Evolutionary conservation across 31 red algal genomes (phyloP), one percentile per base, ranked within the genome.

Genomic region (Bonnemaisonia californica): DNA sequence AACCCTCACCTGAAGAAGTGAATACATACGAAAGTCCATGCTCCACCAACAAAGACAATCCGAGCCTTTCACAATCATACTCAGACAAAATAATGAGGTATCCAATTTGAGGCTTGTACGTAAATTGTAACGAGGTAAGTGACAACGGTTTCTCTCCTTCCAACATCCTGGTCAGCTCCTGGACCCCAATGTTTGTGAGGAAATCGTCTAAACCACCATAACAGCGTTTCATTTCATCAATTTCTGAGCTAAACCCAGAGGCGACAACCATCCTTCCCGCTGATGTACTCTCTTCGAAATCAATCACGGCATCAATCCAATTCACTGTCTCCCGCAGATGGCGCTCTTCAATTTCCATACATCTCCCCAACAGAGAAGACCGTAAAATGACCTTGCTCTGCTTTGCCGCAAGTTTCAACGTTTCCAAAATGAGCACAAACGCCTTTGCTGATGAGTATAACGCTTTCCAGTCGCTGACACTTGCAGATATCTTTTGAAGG

Each of bases 271-370:
- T 69, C 45, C 80, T 68, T 19, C 73, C 79, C 24, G 54, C 27
- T 74, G 23, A 56, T 27, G 26, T 64, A 41, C 80, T 84, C 71
- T 85, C 80, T 58, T 84, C 74, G 37, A 91, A 91, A 57, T 91
- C 88, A 32, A 91, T 75, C 0, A 83, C 74, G 27, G 71, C 57
- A 21, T 91, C 79, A 66, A 91, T 91, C 88, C 88, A 91, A 31
- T 74, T 81, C 24, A 83, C 54, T 5, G 66, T 38, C 8, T 85
- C 71, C 13, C 80, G 70, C 32, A 91, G 32, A 65, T 79, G 41
- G 54, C 63, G 74, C 29, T 84, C 88, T 22, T 71, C 27, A 2
- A 91, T 55, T 12, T 63, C 23, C 11, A 72, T 31, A 34, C 41
- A 26, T 27, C 69, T 69, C 18, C 35, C 34, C 32, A 84, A 13